Percentiles rank a stretch among this genome's conserved stretches.
These are phyloP conservation scores for Babesia bigemina DNA, from an alignment of 169 alveolate species.

Conservation along the genomic window DNA sequence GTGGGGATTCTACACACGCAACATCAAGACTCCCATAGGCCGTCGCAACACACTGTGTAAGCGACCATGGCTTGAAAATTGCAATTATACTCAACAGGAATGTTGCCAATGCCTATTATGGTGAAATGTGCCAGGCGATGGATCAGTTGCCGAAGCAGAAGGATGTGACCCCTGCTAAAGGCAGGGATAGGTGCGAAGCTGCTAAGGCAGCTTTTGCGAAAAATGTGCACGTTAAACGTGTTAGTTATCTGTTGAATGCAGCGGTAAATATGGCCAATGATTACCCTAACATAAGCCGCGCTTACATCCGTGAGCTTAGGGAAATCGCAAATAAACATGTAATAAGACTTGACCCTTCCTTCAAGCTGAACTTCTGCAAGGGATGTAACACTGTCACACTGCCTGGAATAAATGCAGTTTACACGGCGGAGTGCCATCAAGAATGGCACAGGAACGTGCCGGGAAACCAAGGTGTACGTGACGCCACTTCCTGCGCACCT, in stretches of 20 bases:
- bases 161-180: too few relatives aligned
- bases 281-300: constrained; percentile 52
- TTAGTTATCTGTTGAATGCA: constrained; percentile 36
- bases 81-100: too few relatives aligned
- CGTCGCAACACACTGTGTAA: neutral
- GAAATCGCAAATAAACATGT: constrained; percentile 60
- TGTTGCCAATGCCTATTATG: too few relatives aligned
- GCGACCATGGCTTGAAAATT: too few relatives aligned
- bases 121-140: too few relatives aligned
- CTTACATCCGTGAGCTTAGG: constrained; percentile 46
- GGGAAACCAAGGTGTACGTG: constrained; percentile 8
- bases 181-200: neutral
- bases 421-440: constrained; percentile 29
- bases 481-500: too few relatives aligned
- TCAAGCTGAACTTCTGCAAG: constrained; percentile 42
- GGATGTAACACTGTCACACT: constrained; percentile 55
- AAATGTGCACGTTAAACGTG: constrained; percentile 33
- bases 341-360: constrained; percentile 29
- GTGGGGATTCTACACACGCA: neutral
- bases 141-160: too few relatives aligned
- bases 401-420: constrained; percentile 30
- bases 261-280: constrained; percentile 30
- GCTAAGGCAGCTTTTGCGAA: constrained; percentile 19
- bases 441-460: constrained; percentile 24
- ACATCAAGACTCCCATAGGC: neutral